phyloP scores from a whole-genome alignment of 2,329 filamentous ascomycete genomes.

The Xylaria sp. region DNA sequence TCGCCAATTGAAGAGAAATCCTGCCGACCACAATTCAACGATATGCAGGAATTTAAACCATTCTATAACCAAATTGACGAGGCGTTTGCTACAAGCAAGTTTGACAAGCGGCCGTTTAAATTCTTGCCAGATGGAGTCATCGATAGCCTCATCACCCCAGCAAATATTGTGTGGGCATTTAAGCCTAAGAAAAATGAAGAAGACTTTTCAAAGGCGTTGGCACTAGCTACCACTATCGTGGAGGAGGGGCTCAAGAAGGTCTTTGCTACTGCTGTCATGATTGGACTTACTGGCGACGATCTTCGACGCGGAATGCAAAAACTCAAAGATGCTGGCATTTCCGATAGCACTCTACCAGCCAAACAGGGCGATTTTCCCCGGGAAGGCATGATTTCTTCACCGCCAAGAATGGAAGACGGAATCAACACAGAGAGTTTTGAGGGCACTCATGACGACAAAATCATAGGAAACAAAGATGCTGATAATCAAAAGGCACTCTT shows the following conservation, averaged over 20 bases:
- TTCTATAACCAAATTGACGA: neutral
- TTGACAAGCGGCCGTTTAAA: neutral
- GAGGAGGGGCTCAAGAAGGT: neutral
- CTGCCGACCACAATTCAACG: no score
- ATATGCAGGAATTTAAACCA: no score
- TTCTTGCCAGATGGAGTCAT: neutral
- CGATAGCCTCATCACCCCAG: neutral
- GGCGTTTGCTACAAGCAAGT: neutral
- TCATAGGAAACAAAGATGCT: neutral
- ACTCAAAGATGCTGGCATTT: neutral
- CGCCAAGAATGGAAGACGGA: neutral
- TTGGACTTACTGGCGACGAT: neutral
- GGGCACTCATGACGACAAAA: neutral
- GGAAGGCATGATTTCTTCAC: neutral
- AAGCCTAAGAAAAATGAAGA: neutral
- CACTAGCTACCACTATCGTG: neutral
- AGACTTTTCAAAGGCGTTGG: neutral
- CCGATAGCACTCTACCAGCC: neutral
- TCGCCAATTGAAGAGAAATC: no score
- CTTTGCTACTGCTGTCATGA: neutral
- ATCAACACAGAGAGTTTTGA: neutral
- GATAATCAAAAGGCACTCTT: neutral
- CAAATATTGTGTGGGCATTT: neutral
- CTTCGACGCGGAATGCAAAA: neutral
- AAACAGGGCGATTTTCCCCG: neutral